phyloP scores from a whole-genome alignment of 23 red algal genomes.

The Gracilaria domingensis region DNA sequence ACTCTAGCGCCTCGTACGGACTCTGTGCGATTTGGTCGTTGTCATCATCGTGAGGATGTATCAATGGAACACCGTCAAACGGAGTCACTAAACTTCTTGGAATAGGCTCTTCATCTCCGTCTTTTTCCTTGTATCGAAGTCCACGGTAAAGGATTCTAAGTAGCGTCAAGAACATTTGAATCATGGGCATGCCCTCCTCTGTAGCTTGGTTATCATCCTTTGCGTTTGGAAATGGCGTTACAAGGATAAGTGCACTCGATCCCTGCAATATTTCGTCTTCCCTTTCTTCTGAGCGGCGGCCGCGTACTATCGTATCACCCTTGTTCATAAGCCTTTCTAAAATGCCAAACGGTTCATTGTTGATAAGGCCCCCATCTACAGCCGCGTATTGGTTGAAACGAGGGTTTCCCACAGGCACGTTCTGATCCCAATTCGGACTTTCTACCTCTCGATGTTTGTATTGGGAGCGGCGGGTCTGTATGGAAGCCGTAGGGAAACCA shows the following conservation, averaged over 20 bases:
- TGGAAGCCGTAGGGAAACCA: not conserved
- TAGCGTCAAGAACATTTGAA: not conserved
- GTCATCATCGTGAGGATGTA: no score
- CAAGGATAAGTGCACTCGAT: no score
- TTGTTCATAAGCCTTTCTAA: conserved; percentile 21
- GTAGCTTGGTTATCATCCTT: not conserved
- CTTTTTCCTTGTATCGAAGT: not conserved
- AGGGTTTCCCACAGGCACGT: no score
- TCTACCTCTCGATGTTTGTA: no score
- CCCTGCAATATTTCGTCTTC: no score
- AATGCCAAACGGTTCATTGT: conserved; percentile 13
- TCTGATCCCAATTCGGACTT: no score
- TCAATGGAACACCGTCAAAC: no score
- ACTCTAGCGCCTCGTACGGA: no score
- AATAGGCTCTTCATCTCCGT: not conserved
- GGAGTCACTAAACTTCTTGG: not conserved
- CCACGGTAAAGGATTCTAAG: not conserved
- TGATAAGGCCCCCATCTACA: conserved; percentile 19
- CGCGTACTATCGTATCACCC: not conserved
- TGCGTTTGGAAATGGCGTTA: no score
- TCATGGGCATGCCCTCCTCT: not conserved
- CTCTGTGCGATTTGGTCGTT: no score
- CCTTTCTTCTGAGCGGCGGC: no score
- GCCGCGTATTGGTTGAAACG: not conserved
- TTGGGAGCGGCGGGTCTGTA: no score